A percentile compares a stretch with the other conserved stretches of the same genome.
phyloP scores from a whole-genome alignment of 345 rosid species.

The Syzygium aqueum region DNA sequence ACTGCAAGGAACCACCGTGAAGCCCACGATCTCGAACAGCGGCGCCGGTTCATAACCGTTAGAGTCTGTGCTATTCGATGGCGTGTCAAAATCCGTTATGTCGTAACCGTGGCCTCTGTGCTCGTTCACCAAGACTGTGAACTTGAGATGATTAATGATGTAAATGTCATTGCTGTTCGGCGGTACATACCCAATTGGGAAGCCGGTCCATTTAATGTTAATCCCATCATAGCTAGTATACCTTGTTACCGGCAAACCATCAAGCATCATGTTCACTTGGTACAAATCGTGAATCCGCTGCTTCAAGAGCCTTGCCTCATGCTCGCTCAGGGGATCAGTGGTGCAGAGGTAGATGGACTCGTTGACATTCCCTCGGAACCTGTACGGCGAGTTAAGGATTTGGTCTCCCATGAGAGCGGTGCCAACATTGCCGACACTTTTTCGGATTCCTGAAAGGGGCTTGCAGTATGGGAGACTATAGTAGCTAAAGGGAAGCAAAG shows the following conservation, averaged over 20 bases:
- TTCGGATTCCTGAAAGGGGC: neutral
- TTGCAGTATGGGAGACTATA: slow-evolving; percentile 50
- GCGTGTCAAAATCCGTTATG: neutral
- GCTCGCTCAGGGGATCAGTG: neutral
- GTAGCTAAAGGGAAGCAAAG: slow-evolving; percentile 78
- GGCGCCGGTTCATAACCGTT: neutral
- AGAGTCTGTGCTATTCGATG: neutral
- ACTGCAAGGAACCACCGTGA: slow-evolving; percentile 34
- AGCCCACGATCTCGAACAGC: slow-evolving; percentile 25
- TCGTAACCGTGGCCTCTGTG: neutral
- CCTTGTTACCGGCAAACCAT: neutral
- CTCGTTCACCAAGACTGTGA: slow-evolving; percentile 2
- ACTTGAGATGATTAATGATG: slow-evolving; percentile 9
- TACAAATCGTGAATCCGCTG: slow-evolving; percentile 1
- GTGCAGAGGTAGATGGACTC: slow-evolving; percentile 9
- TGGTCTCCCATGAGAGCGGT: slow-evolving; percentile 8
- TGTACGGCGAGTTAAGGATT: neutral
- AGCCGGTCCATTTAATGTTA: slow-evolving; percentile 3
- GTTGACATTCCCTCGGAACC: neutral
- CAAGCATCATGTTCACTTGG: slow-evolving; percentile 6
- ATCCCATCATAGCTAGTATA: neutral
- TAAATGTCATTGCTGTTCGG: neutral
- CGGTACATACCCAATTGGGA: neutral
- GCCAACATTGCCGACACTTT: neutral
- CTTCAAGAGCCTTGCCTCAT: neutral